Conservation (phyloP, 23 red algal species). For the Pyropia yezoensis region DNA sequence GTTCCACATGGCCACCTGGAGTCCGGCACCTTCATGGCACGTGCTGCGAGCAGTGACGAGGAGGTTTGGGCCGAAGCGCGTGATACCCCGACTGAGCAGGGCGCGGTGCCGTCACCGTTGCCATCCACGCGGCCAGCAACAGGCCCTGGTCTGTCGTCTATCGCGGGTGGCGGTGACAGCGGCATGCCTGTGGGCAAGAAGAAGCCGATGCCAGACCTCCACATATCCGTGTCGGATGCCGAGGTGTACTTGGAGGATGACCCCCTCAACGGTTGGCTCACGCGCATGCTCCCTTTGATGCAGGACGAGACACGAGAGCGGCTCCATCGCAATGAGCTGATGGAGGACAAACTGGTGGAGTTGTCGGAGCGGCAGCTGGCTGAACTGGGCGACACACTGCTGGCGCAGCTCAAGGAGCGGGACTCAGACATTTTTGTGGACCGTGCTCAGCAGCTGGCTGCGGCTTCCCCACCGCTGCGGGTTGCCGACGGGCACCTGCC, state of each 20-base stretch:
- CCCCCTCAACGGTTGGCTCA: conserved; percentile 42
- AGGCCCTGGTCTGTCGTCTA: no score
- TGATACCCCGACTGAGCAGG: no score
- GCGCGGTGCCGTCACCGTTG: no score
- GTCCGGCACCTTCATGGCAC: not conserved
- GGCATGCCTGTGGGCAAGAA: not conserved
- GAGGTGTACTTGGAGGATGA: conserved; percentile 54
- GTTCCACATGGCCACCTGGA: not conserved
- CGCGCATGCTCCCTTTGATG: conserved; percentile 44
- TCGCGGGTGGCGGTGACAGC: no score
- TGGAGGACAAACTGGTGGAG: conserved; percentile 24
- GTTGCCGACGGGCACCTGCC: conserved; percentile 50
- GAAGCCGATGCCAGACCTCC: conserved; percentile 40
- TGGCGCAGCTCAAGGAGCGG: conserved; percentile 27
- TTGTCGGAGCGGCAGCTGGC: conserved; percentile 22
- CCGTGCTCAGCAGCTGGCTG: conserved; percentile 24
- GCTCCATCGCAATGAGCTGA: conserved; percentile 27
- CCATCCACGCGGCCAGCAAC: no score
- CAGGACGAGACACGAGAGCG: conserved; percentile 62
- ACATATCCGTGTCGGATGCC: conserved; percentile 20
- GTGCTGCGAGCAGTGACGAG: not conserved
- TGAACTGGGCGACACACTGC: conserved; percentile 39
- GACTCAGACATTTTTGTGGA: conserved; percentile 49
- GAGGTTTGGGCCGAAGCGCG: conserved; percentile 10
- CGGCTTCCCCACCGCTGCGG: conserved; percentile 7